Percentiles rank a stretch among this genome's conserved stretches.
phyloP scores from a whole-genome alignment of 2,329 filamentous ascomycete genomes.

The Bipolaris oryzae region DNA sequence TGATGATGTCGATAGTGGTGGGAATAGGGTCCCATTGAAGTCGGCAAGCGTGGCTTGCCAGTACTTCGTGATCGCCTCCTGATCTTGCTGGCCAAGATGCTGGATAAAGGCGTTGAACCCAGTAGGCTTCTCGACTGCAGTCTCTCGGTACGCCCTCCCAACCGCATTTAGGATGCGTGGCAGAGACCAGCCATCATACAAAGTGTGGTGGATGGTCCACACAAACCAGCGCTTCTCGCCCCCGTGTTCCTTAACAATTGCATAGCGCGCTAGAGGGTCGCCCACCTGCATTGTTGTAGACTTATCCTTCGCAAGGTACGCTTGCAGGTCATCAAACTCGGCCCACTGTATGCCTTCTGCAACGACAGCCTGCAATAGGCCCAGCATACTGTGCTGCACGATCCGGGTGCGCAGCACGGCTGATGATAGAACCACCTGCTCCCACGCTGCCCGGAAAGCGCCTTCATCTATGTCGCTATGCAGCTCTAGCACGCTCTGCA shows the following conservation, averaged over 20 bases:
- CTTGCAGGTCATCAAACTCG: not conserved
- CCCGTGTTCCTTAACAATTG: not conserved
- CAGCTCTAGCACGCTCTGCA: constrained; percentile 45
- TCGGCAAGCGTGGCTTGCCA: not conserved
- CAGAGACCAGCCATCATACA: constrained; percentile 43
- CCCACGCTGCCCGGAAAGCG: constrained; percentile 10
- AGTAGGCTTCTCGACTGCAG: not conserved
- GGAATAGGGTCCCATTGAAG: constrained; percentile 1
- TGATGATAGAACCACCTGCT: not conserved
- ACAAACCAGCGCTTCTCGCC: constrained; percentile 26
- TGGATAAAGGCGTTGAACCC: constrained; percentile 29
- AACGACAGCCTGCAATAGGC: constrained; percentile 22
- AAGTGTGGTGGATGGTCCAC: constrained; percentile 46
- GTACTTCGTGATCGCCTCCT: not conserved
- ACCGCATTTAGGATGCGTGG: constrained; percentile 9
- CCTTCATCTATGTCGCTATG: not conserved
- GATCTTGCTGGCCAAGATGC: not conserved
- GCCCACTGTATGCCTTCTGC: constrained; percentile 16
- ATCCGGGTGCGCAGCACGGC: constrained; percentile 13
- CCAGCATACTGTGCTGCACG: not conserved
- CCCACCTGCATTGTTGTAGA: constrained; percentile 5
- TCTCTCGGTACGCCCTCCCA: constrained; percentile 8
- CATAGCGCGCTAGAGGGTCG: constrained; percentile 19
- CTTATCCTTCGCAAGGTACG: constrained; percentile 13
- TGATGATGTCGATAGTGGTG: constrained; percentile 9